phyloP scores from a whole-genome alignment of 1,284 basidiomycete genomes.

The Singerocomus rubriflavus region DNA sequence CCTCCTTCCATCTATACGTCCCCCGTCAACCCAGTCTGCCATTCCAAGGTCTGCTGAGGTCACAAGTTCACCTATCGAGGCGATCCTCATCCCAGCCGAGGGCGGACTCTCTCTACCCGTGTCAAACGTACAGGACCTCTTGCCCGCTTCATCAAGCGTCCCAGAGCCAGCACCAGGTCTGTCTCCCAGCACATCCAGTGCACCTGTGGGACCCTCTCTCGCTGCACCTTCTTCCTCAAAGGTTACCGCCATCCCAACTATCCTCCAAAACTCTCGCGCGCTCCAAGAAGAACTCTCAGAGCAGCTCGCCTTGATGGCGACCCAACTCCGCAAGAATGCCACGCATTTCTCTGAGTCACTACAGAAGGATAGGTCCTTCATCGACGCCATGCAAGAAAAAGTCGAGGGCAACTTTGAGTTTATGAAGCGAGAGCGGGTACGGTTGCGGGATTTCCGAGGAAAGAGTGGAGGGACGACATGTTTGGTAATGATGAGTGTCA shows the following conservation, averaged over 20 bases:
- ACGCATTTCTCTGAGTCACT: constrained; percentile 65
- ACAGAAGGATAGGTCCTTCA: constrained; percentile 59
- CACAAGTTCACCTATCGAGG: constrained; percentile 17
- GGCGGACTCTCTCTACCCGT: constrained; percentile 5
- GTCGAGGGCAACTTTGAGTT: constrained; percentile 67
- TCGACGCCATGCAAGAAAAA: constrained; percentile 62
- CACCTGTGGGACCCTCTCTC: constrained; percentile 24
- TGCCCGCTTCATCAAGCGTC: constrained; percentile 17
- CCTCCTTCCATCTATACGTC: constrained; percentile 35
- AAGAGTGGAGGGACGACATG: constrained; percentile 74
- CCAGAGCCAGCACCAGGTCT: not conserved
- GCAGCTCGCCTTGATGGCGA: constrained; percentile 75
- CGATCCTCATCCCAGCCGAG: constrained; percentile 27
- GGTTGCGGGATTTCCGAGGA: constrained; percentile 60
- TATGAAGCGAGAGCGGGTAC: constrained; percentile 63
- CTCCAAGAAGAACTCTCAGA: constrained; percentile 70
- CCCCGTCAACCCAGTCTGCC: constrained; percentile 19
- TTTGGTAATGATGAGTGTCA: constrained; percentile 57
- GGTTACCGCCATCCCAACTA: constrained; percentile 40
- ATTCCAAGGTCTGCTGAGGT: not conserved
- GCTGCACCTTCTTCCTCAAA: constrained; percentile 34
- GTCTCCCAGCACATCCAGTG: constrained; percentile 19
- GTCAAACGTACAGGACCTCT: constrained; percentile 14
- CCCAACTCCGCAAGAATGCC: constrained; percentile 72
- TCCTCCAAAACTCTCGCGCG: constrained; percentile 55